Evolutionary conservation across 352 stramenopile species (phyloP).

Genomic region (Blastocystis hominis): DNA sequence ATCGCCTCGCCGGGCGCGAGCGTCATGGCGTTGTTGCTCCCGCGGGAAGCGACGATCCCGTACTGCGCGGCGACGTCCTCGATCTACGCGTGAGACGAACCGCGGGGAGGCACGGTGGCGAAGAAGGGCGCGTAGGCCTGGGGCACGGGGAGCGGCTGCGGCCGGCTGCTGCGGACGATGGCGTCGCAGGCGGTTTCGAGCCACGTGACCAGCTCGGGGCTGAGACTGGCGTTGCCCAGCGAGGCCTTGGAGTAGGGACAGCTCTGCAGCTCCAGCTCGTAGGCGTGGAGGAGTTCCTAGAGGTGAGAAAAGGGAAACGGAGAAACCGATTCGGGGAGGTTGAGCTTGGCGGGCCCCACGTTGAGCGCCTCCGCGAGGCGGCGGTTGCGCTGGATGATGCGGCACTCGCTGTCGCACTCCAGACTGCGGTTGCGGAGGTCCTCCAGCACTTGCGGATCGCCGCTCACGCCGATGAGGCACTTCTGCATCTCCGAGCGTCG

Average conservation of each 20-base stretch:
- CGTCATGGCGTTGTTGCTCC: background rate
- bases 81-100: background rate
- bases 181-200: conserved; percentile 34
- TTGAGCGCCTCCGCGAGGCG: conserved; percentile 32
- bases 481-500: conserved; percentile 38
- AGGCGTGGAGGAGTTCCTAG: conserved; percentile 48
- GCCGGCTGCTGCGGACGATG: background rate
- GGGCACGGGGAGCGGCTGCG: conserved; percentile 4
- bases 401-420: conserved; percentile 52
- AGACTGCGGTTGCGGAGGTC: conserved; percentile 11
- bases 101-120: background rate
- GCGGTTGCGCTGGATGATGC: conserved; percentile 53
- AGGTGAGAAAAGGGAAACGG: background rate
- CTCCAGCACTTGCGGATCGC: conserved; percentile 5
- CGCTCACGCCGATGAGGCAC: conserved; percentile 38
- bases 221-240: background rate
- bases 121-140: background rate
- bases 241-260: conserved; percentile 46
- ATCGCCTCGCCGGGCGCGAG: background rate
- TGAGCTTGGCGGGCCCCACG: conserved; percentile 20
- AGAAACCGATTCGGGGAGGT: conserved; percentile 4
- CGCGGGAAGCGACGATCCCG: background rate
- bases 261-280: conserved; percentile 43
- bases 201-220: conserved; percentile 54
- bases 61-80: conserved; percentile 30